phyloP scores from a whole-genome alignment of 208 protist genomes.

The Crithidia sp. region DNA sequence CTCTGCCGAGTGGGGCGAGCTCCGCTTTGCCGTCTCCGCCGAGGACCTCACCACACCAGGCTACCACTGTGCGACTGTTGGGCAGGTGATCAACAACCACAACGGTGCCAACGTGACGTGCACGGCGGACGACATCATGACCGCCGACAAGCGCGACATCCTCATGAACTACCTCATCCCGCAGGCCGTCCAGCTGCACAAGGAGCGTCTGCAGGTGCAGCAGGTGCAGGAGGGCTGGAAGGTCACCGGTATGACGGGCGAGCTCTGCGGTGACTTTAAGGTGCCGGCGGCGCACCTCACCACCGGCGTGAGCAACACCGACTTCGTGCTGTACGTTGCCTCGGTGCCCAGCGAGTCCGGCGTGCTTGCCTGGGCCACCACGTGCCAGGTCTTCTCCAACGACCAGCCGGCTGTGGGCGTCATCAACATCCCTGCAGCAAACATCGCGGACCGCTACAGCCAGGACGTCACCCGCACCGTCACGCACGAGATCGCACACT shows the following conservation, averaged over 20 bases:
- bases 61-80: conserved; percentile 45
- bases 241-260: conserved; percentile 8
- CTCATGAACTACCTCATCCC: conserved; percentile 47
- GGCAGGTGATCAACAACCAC: conserved; percentile 28
- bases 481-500: conserved; percentile 86
- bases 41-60: conserved; percentile 40
- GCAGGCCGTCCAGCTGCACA: conserved; percentile 51
- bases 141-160: conserved; percentile 33
- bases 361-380: conserved; percentile 44
- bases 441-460: conserved; percentile 19
- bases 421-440: conserved; percentile 49
- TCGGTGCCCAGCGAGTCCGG: conserved; percentile 29
- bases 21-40: conserved; percentile 49
- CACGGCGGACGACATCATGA: conserved; percentile 37
- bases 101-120: conserved; percentile 29
- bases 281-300: conserved; percentile 39
- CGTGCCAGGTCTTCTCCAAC: conserved; percentile 36
- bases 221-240: conserved; percentile 16
- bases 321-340: conserved; percentile 80
- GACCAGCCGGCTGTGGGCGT: conserved; percentile 47
- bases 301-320: conserved; percentile 37
- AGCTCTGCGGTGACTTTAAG: conserved; percentile 6
- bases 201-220: conserved; percentile 49
- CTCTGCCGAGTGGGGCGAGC: conserved; percentile 20
- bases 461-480: conserved; percentile 26